phyloP scores from a whole-genome alignment of 768 basidiomycete genomes.

The Phaeotremella skinneri region DNA sequence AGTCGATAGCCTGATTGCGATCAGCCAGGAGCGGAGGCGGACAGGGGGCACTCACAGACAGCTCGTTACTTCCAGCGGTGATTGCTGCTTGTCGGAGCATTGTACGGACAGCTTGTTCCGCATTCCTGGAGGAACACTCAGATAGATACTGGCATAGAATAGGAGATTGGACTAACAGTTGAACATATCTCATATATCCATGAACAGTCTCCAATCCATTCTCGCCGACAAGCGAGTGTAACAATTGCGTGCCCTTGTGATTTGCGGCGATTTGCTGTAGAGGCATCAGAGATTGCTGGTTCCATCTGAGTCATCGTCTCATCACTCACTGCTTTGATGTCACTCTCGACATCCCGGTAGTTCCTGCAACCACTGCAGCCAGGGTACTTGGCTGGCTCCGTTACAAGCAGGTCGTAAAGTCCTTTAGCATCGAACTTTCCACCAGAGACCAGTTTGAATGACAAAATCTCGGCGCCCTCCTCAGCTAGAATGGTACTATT shows the following conservation, averaged over 20 bases:
- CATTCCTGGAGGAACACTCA: conserved; percentile 58
- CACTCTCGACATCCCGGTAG: conserved; percentile 35
- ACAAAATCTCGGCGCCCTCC: conserved; percentile 86
- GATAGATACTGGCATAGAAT: neutral
- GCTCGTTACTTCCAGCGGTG: conserved; percentile 56
- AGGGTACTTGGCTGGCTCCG: conserved; percentile 46
- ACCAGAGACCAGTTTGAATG: conserved; percentile 82
- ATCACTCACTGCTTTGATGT: conserved; percentile 26
- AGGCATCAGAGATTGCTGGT: neutral
- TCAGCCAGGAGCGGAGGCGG: neutral
- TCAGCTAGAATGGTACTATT: conserved; percentile 87
- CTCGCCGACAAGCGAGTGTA: conserved; percentile 79
- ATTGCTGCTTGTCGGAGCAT: conserved; percentile 67
- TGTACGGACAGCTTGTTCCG: conserved; percentile 77
- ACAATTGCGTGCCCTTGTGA: conserved; percentile 82
- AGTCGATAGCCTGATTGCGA: conserved; percentile 63
- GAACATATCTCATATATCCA: conserved; percentile 72
- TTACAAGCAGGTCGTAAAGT: conserved; percentile 74
- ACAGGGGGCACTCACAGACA: neutral
- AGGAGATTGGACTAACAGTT: conserved; percentile 3
- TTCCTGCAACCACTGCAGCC: conserved; percentile 39
- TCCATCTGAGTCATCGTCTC: neutral
- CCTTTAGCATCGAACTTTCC: conserved; percentile 75
- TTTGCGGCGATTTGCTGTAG: conserved; percentile 55
- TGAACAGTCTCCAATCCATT: conserved; percentile 81